Base-by-base conservation (phyloP, 257 asterid species). In the Solanum rostratum region DNA sequence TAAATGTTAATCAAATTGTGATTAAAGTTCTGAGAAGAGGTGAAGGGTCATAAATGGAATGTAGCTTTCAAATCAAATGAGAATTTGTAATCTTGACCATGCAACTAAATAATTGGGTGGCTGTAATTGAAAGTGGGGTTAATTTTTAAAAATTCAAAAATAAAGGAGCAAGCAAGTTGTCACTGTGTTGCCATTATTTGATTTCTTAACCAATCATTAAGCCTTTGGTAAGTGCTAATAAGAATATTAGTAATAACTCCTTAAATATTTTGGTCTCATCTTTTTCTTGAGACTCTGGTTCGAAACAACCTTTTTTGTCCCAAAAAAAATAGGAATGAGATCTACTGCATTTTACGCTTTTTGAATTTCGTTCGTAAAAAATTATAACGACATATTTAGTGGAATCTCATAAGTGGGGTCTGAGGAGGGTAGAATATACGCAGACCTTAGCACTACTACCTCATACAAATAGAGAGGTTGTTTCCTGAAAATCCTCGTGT, bases 61-160 rank as follows among this genome's bases (percentile, higher is more conserved):
- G 87, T 90, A 84, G 92, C 91, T 88, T 89, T 93, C 94, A 85
- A 85, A 69, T 93, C 94, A 85, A 86, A 69, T 86, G 85, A 88
- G 84, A 92, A 89, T 86, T 91, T 54, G 66, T 54, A 88, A 86
- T 80, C 85, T 79, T 65, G 91, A 81, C 89, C 65, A 57, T 81
- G 57, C 84, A 85, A 74, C 62, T 46, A 84, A 50, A 41, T 22
- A 86, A 22, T 46, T 85, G 76, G 80, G 68, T 85, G 87, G 87
- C 79, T 82, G 49, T 86, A 55, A 83, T 87, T 80, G 69, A 63
- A 55, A 2, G 78, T 68, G 16, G 33, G 71, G 14, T 52, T 24
- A 8, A 11, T 52, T 52, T 53, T 41, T 18, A 0, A 50, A 59
- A 29, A 80, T 3, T 78, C 74, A 60, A 46, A 79, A 79, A 19